phyloP scores from a whole-genome alignment of 495 filamentous ascomycete genomes.

The Penicillium canescens region DNA sequence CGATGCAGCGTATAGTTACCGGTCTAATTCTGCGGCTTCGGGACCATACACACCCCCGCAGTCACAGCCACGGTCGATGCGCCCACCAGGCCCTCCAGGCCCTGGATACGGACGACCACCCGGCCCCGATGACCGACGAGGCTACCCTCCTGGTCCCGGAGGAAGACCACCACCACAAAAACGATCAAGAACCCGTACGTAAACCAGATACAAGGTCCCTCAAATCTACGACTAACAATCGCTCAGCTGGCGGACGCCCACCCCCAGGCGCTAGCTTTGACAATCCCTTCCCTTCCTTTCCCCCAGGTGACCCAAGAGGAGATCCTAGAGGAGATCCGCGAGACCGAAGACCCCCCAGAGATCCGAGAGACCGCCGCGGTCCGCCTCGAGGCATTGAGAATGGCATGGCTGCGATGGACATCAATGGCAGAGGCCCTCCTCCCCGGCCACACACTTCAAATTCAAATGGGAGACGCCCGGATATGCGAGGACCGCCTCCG shows the following conservation, averaged over 20 bases:
- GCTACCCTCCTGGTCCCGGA: constrained; percentile 22
- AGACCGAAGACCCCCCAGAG: constrained; percentile 20
- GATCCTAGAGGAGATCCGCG: constrained; percentile 21
- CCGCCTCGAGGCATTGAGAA: constrained; percentile 41
- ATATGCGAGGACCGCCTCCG: constrained; percentile 28
- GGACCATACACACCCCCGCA: constrained; percentile 46
- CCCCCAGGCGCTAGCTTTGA: constrained; percentile 58
- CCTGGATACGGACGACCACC: constrained; percentile 45
- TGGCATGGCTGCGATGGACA: constrained; percentile 59
- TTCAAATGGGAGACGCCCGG: constrained; percentile 32
- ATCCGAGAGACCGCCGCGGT: constrained; percentile 23
- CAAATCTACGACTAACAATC: constrained; percentile 10
- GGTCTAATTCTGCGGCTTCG: constrained; percentile 41
- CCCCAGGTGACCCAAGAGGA: constrained; percentile 30
- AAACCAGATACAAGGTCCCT: background rate
- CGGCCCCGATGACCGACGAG: constrained; percentile 24
- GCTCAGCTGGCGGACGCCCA: constrained; percentile 26
- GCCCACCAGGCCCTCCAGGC: constrained; percentile 49
- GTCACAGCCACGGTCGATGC: constrained; percentile 37
- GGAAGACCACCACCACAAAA: constrained; percentile 26
- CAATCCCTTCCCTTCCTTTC: constrained; percentile 68
- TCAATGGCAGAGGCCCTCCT: constrained; percentile 42
- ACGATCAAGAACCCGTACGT: constrained; percentile 39
- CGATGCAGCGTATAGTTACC: constrained; percentile 40
- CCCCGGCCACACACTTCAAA: constrained; percentile 43